phyloP scores from a whole-genome alignment of 768 basidiomycete species.

The Mycena rebaudengoi region DNA sequence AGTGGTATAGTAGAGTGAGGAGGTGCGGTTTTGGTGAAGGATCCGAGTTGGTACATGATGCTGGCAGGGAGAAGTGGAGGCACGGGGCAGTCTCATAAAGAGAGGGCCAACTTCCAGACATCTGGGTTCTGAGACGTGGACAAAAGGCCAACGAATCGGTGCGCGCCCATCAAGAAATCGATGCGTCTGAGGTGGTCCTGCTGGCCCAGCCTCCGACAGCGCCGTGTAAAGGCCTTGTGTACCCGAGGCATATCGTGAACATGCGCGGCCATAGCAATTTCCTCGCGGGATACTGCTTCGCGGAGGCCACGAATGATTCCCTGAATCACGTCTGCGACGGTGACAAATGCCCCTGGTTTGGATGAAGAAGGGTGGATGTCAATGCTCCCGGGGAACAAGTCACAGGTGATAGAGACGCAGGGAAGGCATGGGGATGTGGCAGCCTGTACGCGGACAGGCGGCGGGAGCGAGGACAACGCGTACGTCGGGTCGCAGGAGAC shows the following conservation, averaged over 20 bases:
- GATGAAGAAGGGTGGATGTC: constrained; percentile 27
- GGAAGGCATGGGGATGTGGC: constrained; percentile 33
- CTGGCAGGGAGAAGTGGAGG: neutral
- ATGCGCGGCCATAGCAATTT: constrained; percentile 40
- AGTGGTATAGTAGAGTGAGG: neutral
- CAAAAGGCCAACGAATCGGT: constrained; percentile 49
- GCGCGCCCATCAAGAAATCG: constrained; percentile 52
- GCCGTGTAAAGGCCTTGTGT: constrained; percentile 42
- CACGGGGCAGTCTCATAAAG: constrained; percentile 9
- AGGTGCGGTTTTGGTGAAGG: neutral
- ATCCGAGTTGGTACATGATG: neutral
- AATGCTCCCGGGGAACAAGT: constrained; percentile 30
- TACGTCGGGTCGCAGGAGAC: constrained; percentile 27
- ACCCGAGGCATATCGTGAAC: constrained; percentile 35
- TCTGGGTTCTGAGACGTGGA: constrained; percentile 40
- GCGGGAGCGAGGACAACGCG: constrained; percentile 20
- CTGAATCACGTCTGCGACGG: constrained; percentile 52
- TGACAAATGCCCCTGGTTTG: constrained; percentile 30
- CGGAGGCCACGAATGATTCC: constrained; percentile 49
- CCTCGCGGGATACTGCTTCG: constrained; percentile 39
- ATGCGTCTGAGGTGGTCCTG: constrained; percentile 46
- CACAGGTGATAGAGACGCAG: constrained; percentile 30
- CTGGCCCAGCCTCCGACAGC: constrained; percentile 37
- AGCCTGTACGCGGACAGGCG: constrained; percentile 29
- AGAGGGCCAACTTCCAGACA: constrained; percentile 33